Base-by-base conservation (phyloP, 2,329 filamentous ascomycete species). In the Fusarium pseudocircinatum region DNA sequence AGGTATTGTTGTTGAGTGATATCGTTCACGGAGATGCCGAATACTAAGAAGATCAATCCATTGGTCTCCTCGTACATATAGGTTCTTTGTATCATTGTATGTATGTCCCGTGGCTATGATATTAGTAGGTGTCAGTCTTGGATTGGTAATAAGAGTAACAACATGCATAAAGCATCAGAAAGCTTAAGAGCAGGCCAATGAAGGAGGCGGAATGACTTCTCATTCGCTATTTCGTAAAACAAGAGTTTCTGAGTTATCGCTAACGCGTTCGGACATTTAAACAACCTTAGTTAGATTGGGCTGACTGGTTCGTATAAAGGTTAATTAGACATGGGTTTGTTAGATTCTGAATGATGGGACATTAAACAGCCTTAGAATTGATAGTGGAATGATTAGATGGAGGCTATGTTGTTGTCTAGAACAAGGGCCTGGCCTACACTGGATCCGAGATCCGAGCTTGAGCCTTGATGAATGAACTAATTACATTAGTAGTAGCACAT, bases 151-250 rank as follows among this genome's bases (percentile, higher is more conserved):
- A 54, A 52, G 20, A 9, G 36, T 42, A 36, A 58, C 24, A 58
- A 28, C n/a, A 50, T 50, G 42, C 32, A 58, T 50, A 49, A 36
- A 49, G 20, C n/a, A 58, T n/a, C 32, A 22, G 43, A 36, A 30
- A 44, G 22, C 22, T 43, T 36, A 43, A 46, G n/a, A 58, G 7
- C 13, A 58, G n/a, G 54, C n/a, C 22, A 49, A 49, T 22, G 12
- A 24, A 37, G 15, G 15, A 18, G 18, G 16, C n/a, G 26, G n/a
- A 28, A 49, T 34, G 32, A 28, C 32, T 60, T 52, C 44, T 37
- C 15, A 62, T 62, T 62, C 50, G 59, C 50, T 62, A 26, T 14
- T 34, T 14, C 59, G 59, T 62, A 62, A 44, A 59, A 34, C 26
- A 62, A 58, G 40, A 58, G 49, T 57, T 39, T 37, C 37, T 43